Evolutionary conservation across 2,329 filamentous ascomycete genomes (phyloP).

Genomic region (Penicillium sp.): DNA sequence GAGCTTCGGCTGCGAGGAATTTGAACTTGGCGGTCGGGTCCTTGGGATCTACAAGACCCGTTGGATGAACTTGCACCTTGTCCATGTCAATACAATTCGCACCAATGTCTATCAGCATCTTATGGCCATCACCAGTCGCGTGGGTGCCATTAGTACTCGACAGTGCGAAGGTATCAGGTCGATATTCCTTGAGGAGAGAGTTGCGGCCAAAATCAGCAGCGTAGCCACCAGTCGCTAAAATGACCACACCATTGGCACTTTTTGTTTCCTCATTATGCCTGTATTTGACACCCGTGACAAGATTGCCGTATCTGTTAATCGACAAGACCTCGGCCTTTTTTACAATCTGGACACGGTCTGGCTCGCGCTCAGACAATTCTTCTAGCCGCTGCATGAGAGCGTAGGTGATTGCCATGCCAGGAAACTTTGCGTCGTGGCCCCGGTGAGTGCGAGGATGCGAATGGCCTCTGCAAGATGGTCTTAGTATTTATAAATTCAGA

Average conservation of each 20-base stretch:
- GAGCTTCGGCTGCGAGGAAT: slow-evolving; percentile 96
- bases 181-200: slow-evolving; percentile 91
- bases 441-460: slow-evolving; percentile 96
- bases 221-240: slow-evolving; percentile 95
- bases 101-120: slow-evolving; percentile 99
- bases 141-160: slow-evolving; percentile 96
- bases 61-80: slow-evolving; percentile 99
- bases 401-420: slow-evolving; percentile 99
- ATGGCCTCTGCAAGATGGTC: too few relatives aligned
- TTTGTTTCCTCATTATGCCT: slow-evolving; percentile 72
- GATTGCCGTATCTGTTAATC: slow-evolving; percentile 90
- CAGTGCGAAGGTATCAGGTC: slow-evolving; percentile 87
- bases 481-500: too few relatives aligned
- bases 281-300: slow-evolving; percentile 83
- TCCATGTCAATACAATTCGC: slow-evolving; percentile 99
- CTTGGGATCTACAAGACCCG: slow-evolving; percentile 96
- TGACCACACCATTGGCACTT: slow-evolving; percentile 77
- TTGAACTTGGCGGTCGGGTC: slow-evolving; percentile 98
- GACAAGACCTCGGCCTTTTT: slow-evolving; percentile 95
- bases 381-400: slow-evolving; percentile 97
- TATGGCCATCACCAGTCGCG: slow-evolving; percentile 97
- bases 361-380: slow-evolving; percentile 89
- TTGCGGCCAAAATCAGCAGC: slow-evolving; percentile 89
- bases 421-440: slow-evolving; percentile 99
- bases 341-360: slow-evolving; percentile 88